A percentile compares a stretch with the other conserved stretches of the same genome.
Conservation (phyloP, 495 filamentous ascomycete genomes). For the Penicillium ochrochloron region DNA sequence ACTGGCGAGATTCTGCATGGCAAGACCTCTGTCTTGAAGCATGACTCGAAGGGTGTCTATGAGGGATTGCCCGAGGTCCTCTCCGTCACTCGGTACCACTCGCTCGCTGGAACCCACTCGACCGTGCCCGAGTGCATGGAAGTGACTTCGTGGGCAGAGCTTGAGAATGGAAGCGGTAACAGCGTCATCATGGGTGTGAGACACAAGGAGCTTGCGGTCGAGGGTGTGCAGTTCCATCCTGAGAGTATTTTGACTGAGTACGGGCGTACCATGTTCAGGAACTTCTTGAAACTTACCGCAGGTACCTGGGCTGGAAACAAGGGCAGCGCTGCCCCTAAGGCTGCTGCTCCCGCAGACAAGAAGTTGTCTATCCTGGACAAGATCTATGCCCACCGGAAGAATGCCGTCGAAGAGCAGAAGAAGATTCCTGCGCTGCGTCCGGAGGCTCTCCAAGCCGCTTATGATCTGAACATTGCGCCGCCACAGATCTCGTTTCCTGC, state of each 20-base stretch:
- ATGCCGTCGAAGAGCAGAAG: constrained; percentile 81
- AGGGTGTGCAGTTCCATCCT: constrained; percentile 97
- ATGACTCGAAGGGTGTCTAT: constrained; percentile 90
- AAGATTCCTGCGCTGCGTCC: constrained; percentile 82
- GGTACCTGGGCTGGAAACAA: constrained; percentile 89
- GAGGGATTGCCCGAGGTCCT: constrained; percentile 74
- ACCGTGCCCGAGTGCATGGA: constrained; percentile 87
- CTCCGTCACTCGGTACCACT: constrained; percentile 94
- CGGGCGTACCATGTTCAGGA: constrained; percentile 86
- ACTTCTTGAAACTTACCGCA: constrained; percentile 83
- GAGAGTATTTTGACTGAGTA: constrained; percentile 94
- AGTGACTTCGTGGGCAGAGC: constrained; percentile 85
- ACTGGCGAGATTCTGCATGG: constrained; percentile 97
- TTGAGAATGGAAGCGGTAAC: constrained; percentile 59
- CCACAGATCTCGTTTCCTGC: constrained; percentile 83
- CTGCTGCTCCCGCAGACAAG: constrained; percentile 47
- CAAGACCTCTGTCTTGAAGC: constrained; percentile 88
- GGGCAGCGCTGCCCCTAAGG: constrained; percentile 25
- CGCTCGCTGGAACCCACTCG: constrained; percentile 88
- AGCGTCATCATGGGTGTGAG: constrained; percentile 95
- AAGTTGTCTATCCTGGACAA: constrained; percentile 85
- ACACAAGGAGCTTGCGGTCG: constrained; percentile 86
- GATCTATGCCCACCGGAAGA: constrained; percentile 86
- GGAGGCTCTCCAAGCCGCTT: constrained; percentile 83
- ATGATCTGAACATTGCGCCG: constrained; percentile 80